phyloP scores from a whole-genome alignment of 805 yeast species.

The Saccharomycopsis fibuligera region DNA sequence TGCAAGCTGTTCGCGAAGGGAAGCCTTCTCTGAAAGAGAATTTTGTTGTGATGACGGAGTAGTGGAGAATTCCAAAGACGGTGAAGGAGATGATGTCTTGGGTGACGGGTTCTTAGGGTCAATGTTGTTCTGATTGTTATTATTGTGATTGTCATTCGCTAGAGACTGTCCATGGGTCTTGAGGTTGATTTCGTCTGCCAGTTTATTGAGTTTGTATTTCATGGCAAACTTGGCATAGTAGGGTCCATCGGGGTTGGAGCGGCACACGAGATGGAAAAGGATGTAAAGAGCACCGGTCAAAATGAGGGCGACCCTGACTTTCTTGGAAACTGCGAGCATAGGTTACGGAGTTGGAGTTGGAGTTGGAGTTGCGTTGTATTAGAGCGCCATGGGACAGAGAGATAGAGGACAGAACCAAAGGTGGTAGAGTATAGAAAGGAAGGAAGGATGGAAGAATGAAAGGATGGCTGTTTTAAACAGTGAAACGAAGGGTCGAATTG shows the following conservation, averaged over 20 bases:
- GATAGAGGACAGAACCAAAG: too few species aligned
- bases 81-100: neutral
- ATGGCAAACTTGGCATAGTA: neutral
- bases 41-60: neutral
- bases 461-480: too few species aligned
- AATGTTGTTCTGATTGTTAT: too few species aligned
- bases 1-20: slow-evolving; percentile 53
- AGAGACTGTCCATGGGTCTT: slow-evolving; percentile 13
- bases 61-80: neutral
- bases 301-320: slow-evolving; percentile 1
- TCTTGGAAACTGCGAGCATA: neutral
- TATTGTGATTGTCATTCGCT: too few species aligned
- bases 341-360: too few species aligned
- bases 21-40: neutral
- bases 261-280: neutral
- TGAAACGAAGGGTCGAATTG: too few species aligned
- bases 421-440: too few species aligned
- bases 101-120: too few species aligned
- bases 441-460: too few species aligned
- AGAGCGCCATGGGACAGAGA: too few species aligned
- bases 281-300: neutral
- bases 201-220: slow-evolving; percentile 9
- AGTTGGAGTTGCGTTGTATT: too few species aligned
- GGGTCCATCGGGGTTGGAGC: neutral
- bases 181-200: neutral